Evolutionary conservation across 73 alveolate species (phyloP), one percentile per base, ranked within the genome.

Genomic region (Paramecium caudatum): DNA sequence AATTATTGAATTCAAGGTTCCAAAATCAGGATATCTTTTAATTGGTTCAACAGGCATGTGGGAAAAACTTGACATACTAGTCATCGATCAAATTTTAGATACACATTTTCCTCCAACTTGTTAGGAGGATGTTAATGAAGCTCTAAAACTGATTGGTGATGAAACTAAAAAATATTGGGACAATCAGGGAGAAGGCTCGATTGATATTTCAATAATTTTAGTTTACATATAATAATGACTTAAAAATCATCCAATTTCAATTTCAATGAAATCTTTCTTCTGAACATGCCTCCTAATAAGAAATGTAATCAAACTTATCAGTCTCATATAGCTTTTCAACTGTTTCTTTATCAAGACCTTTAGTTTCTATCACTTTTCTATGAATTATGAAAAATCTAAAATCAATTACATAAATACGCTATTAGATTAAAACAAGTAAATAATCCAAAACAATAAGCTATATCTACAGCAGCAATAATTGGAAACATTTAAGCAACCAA

Each of bases 81-180:
- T 55, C 80, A 55, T 55, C 80, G 80, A 55, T 55, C 30, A 55
- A 27, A 55, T 55, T 55, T 55, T 55, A 55, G 80, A 55, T 55
- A 43, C 80, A 10, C 80, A 55, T 55, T 55, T 55, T 55, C 80
- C 80, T 55, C 80, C 80, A 55, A 55, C 80, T 55, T 55, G 80
- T 43, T 55, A 55, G 80, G 80, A 55, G 80, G 80, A 55, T 7
- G 30, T 55, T 55, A 43, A 55, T 55, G 10, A 2, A 5, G 80
- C 80, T 10, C 9, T 55, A 25, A 55, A 55, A 8, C 46, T 27
- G 80, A 55, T 55, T 23, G 80, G 80, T 55, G 80, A 55, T 9
- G 5, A 55, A 5, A 55, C 80, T 19, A 55, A 23, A 55, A 55
- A 55, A 27, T 55, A 55, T 55, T 55, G 80, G 80, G 80, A 55